Percentiles rank a stretch among this genome's conserved stretches.
These are phyloP conservation scores for Coffea eugenioides DNA, from an alignment of 257 asterid genomes.

Conservation along the genomic window DNA sequence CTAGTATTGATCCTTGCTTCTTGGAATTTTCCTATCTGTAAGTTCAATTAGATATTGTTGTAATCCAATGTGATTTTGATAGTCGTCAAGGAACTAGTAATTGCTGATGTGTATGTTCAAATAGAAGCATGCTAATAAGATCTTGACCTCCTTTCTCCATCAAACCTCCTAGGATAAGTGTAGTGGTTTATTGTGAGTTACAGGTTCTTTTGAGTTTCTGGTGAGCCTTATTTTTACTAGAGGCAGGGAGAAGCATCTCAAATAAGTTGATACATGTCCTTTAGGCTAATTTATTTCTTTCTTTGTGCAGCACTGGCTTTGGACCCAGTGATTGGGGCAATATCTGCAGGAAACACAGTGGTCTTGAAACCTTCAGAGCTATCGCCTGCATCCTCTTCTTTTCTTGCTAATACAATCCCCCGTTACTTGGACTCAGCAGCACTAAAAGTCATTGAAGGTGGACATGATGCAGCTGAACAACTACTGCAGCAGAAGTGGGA, in stretches of 20 bases:
- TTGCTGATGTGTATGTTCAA: neutral
- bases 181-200: neutral
- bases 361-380: slow-evolving; percentile 79
- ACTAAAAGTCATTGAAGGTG: slow-evolving; percentile 72
- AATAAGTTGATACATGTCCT: slow-evolving; percentile 11
- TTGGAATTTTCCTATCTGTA: slow-evolving; percentile 90
- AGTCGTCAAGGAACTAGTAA: neutral
- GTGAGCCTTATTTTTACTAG: neutral
- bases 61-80: neutral
- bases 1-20: slow-evolving; percentile 74
- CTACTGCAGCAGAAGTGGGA: slow-evolving; percentile 78
- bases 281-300: neutral
- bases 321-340: slow-evolving; percentile 85
- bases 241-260: neutral
- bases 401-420: slow-evolving; percentile 55
- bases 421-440: slow-evolving; percentile 73
- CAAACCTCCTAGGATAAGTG: too few relatives aligned
- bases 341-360: slow-evolving; percentile 81
- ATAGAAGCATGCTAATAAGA: neutral
- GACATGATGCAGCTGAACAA: slow-evolving; percentile 51
- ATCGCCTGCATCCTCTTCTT: slow-evolving; percentile 74
- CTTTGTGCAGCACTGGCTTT: slow-evolving; percentile 58
- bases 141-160: neutral
- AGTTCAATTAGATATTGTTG: slow-evolving; percentile 29
- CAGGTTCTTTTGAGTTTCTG: neutral